Base-by-base conservation (phyloP, 495 filamentous ascomycete genomes). In the Penicillium ochrochloron region DNA sequence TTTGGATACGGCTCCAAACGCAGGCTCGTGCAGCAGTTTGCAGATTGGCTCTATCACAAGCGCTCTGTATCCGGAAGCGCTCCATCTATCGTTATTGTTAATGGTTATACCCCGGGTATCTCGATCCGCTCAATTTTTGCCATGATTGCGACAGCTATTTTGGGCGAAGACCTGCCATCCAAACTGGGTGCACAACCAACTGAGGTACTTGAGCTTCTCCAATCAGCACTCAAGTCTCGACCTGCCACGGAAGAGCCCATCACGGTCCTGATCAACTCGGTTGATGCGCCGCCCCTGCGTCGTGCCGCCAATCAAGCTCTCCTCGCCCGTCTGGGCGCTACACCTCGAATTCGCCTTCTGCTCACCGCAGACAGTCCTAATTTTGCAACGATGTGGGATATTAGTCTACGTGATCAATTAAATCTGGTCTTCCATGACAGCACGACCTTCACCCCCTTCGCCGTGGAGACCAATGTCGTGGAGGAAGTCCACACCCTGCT, bases 1-100 rank as follows among this genome's bases (percentile, higher is more conserved):
- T 97, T 94, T 72, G 95, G 95, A 33, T 97, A 92, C 66, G 95
- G 95, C 7, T 94, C 91, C 42, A 99, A 98, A 71, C 83, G 91
- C 14, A 78, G 79, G 14, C 87, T 98, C 0, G 81, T 94, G 15
- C 85, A 90, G 64, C 78, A 86, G 33, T 97, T 96, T 70, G 93
- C 93, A 1, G 84, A 87, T 50, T 85, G 93, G 77, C 70, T 92
- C 34, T 89, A 92, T 69, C 68, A 76, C 46, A 75, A 77, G 37
- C 74, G 77, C 37, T 66, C 75, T 5, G 71, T 68, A 39, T 64
- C 65, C 52, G 56, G 66, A 61, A 67, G 73, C 59, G 71, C 76
- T 2, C 80, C 85, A 14, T 86, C 85, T 58, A 91, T 97, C 52
- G 85, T 97, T 10, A 83, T 99, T 7, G 83, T 96, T 46, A 97